Evolutionary conservation across 2,329 filamentous ascomycete species (phyloP), one percentile per base, ranked within the genome.

Genomic region (Colletotrichum nymphaeae): DNA sequence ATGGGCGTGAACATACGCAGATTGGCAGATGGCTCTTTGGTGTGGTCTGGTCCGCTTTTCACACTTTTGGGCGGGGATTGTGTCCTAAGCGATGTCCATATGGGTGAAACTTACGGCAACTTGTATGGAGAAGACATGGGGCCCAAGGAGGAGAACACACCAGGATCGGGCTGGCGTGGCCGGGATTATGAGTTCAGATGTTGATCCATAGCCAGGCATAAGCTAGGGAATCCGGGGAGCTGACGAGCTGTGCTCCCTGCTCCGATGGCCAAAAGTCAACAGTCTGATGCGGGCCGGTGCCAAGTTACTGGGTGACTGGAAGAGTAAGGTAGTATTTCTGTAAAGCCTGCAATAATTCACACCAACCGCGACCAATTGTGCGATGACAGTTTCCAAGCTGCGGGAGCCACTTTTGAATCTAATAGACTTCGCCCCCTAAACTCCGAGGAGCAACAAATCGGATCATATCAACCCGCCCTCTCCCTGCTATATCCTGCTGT

Each of bases 301-400:
- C 60, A 64, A 62, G 46, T 49, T n/a, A 37, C 70, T 62, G 70
- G 55, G 56, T 35, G 24, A 52, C 70, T 62, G 70, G 55, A 65
- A 70, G 60, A 62, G 67, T 70, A 73, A 70, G 70, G 66, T 73
- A 46, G 70, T 62, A 73, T 28, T 11, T 14, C 57, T 42, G 37
- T 42, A 42, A 42, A 42, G 37, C 37, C 37, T 42, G 37, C 37
- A 22, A 12, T 19, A 16, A 60, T 24, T 59, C 11, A 22, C 26
- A n/a, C 42, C 53, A 58, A 63, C 37, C 16, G 58, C 32, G 59
- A 24, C 69, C 60, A 70, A 60, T 70, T 56, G 35, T 37, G 32
- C 16, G 4, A 58, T 65, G 60, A 28, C 67, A 28, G 62, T 70
- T 73, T 65, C 32, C 56, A 70, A 70, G 32, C 53, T 14, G 19